Evolutionary conservation across 2,329 filamentous ascomycete species (phyloP), one percentile per base, ranked within the genome.

Genomic region (Trichoderma citrinoviride): DNA sequence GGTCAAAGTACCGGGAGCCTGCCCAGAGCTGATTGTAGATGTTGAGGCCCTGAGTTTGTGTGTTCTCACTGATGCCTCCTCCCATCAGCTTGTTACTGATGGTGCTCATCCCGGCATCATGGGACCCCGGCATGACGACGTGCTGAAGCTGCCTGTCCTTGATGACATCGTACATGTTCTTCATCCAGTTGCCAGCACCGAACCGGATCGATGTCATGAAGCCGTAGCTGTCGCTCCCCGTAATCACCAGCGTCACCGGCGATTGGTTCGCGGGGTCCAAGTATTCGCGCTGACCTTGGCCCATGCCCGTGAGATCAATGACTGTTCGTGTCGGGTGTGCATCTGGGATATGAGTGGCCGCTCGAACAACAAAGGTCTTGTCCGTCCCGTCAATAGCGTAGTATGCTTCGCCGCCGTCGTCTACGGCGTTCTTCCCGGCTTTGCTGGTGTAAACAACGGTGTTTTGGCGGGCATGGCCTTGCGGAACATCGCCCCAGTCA

Each of bases 101-200:
- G 1, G 67, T 73, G 25, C 75, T 77, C 80, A 84, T 83, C n/a
- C 80, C 81, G 0, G 80, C 74, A 65, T 83, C 80, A 66, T 84
- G 81, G 3, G 79, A 77, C 8, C 81, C 81, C 0, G 81, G 81
- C 74, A 84, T 78, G 55, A 78, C 75, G 19, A 83, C 74, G 33
- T 82, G 76, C 58, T 78, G 77, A 0, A 83, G 70, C 1, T 75
- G 76, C 12, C 81, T 76, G 66, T 75, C 71, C 43, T 72, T 71
- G 66, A 77, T 77, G 3, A 73, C 70, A 19, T 73, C 63, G 64
- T 75, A 73, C 10, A 77, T 69, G 6, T 65, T 63, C 40, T 67
- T 70, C 76, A 77, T 77, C 75, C 75, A 77, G 64, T 71, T 71
- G 37, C 70, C 70, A 0, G 69, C 65, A 1, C 72, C 72, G 52